Evolutionary conservation across 768 basidiomycete genomes (phyloP).

Genomic region (Cystobasidium tubakii): DNA sequence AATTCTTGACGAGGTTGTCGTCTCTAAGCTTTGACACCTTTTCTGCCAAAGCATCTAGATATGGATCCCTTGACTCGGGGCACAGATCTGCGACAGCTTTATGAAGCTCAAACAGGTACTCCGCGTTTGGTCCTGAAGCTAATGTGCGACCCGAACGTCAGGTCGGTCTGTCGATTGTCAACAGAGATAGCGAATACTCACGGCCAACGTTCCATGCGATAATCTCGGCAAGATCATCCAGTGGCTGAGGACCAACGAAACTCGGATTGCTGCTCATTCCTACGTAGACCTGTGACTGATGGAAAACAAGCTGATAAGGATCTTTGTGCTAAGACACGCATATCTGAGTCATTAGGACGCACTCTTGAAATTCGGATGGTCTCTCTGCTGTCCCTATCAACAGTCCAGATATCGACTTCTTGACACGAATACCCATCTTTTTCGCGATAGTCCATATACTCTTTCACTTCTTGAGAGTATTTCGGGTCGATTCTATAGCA

Average conservation of each 20-base stretch:
- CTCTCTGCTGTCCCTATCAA: slow-evolving; percentile 21
- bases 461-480: slow-evolving; percentile 34
- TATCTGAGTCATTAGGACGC: too few species aligned
- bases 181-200: not conserved
- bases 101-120: slow-evolving; percentile 31
- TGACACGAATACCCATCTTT: slow-evolving; percentile 35
- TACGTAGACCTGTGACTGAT: slow-evolving; percentile 11
- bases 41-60: slow-evolving; percentile 14
- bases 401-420: slow-evolving; percentile 33
- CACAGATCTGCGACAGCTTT: slow-evolving; percentile 15
- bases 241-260: slow-evolving; percentile 24
- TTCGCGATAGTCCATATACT: slow-evolving; percentile 36
- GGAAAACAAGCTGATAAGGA: too few species aligned
- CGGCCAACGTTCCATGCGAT: slow-evolving; percentile 22
- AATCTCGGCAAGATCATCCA: slow-evolving; percentile 20
- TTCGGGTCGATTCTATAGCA: slow-evolving; percentile 32
- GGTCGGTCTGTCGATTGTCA: too few species aligned
- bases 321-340: too few species aligned
- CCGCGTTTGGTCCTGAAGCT: slow-evolving; percentile 30
- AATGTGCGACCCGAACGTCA: not conserved
- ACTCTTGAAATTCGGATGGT: slow-evolving; percentile 19
- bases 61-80: slow-evolving; percentile 21
- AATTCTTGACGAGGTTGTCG: not conserved
- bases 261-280: slow-evolving; percentile 22
- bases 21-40: not conserved